Evolutionary conservation across 805 yeast species (phyloP), one percentile per base, ranked within the genome.

Genomic region (Candida germanica): DNA sequence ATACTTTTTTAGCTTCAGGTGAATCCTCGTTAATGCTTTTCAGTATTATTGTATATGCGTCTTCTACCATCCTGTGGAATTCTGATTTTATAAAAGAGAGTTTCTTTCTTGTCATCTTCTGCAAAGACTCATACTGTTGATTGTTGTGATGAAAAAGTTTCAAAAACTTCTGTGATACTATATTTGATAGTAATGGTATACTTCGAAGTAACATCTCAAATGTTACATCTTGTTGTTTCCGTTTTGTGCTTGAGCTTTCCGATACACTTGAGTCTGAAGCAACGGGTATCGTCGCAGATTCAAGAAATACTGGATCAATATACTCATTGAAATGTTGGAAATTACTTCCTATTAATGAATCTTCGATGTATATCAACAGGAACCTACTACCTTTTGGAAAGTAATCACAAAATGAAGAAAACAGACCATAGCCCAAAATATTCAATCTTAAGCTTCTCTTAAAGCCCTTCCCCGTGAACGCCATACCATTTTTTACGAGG

Each of bases 381-480:
- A 81, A 78, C 38, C 63, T 58, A 29, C 75, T 61, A 0, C 80
- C 81, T 32, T 69, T 69, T 6, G 80, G 77, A 29, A 82, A 67
- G 54, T 79, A 81, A 29, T 73, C 75, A 37, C 79, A 72, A 49
- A 79, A 81, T 12, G 77, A 72, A 9, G 61, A 56, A 46, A 81
- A 68, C 25, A 80, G 65, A 23, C 66, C 71, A 23, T 73, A 66
- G 4, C 62, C 53, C 2, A 64, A 20, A 6, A 85, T 73, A 35
- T 56, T 62, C 13, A 74, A 55, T 28, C 64, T 59, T 28, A 71
- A 55, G 28, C 73, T 64, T 31, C 53, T 53, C 42, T 63, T 70
- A 59, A 76, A 83, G 0, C 87, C 87, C 42, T 71, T 75, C 0
- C 78, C 77, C 0, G 85, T 73, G 43, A 70, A 64, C 0, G 85